Base-by-base conservation (phyloP, 768 basidiomycete species). In the Boletus pseudopeckii region DNA sequence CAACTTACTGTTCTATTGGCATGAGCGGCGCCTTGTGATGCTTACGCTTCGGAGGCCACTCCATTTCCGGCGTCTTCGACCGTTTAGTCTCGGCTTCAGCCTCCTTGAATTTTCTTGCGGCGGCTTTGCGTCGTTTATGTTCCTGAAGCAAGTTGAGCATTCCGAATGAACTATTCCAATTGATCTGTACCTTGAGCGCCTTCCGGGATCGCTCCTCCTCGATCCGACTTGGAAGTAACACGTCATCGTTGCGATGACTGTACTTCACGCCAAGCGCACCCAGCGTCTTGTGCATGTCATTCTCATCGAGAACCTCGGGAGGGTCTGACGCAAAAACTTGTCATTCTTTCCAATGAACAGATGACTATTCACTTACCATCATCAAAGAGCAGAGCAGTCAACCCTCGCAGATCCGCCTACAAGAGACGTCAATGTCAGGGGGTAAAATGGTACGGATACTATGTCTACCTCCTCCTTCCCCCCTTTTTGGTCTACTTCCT, bases 231-330 rank as follows among this genome's bases (percentile, higher is more conserved):
- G 85, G 80, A 8, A 76, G 74, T 14, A 92, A 73, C 14, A 92
- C 74, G 18, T 85, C 80, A 49, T 88, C 85, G 56, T 92, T 92
- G 22, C 79, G 77, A 62, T 92, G 90, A 32, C 80, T 86, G 57
- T 92, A 92, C 47, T 75, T 77, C 5, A 89, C 81, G 3, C 87
- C 88, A 26, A 82, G 76, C 8, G 76, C 75, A 52, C 75, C 78
- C 17, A 91, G 73, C 0, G 81, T 80, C 59, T 74, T 79, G 54
- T 82, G 75, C 75, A 80, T 80, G 20, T 72, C 74, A 45, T 81
- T 75, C 52, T 81, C 73, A 49, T 79, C 75, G 17, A 63, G 64
- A 13, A 64, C 55, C 53, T 74, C 60, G 26, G 78, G 72, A 37
- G 74, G 70, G 24, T 75, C 80, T 78, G 46, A 53, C 22, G 15